Base-by-base conservation (phyloP, 2,329 filamentous ascomycete genomes). In the Fusarium paranaense region DNA sequence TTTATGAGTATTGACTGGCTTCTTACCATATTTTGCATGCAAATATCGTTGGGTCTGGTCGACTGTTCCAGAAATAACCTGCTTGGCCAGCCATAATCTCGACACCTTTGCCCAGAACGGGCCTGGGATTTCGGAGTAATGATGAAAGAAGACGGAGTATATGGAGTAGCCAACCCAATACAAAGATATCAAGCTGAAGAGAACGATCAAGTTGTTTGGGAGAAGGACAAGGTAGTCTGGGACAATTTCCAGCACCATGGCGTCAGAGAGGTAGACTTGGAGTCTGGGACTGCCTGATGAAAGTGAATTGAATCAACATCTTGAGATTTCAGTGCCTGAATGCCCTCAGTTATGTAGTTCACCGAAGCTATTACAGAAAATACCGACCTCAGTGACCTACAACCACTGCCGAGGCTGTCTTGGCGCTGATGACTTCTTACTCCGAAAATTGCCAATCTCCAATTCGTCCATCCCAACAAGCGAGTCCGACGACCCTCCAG, bases 1-100 rank as follows among this genome's bases (percentile, higher is more conserved):
- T 3, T 14, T 5, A 8, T 3, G 0, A 0, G 5, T 4, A 42
- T 5, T 3, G 13, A 42, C 6, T 5, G 13, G 40, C 6, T 25
- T 5, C 40, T 16, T 45, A 45, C 42, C 42, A 1, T 45, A 25
- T 25, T 25, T 45, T 4, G 6, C 20, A 45, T 45, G 42, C 7
- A 45, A 45, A 1, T 22, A 4, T 25, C 42, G 42, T 25, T 45
- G 42, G 4, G 20, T 45, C 42, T 45, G 42, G 20, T 45, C 42
- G 4, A 45, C 20, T 16, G 20, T 25, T 2, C 42, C 20, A 9
- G 42, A 45, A 0, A 45, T 20, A 9, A 45, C 42, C 20, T 45
- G 42, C 13, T 45, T 45, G 8, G 42, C 42, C 13, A 45, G 2
- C 42, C 42, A 45, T 16, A 45, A 20, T 45, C 42, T 45, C 20